A percentile compares a stretch with the other conserved stretches of the same genome.
phyloP scores from a whole-genome alignment of 192 early-diverging fungal species.

The Backusella mclennaniae region DNA sequence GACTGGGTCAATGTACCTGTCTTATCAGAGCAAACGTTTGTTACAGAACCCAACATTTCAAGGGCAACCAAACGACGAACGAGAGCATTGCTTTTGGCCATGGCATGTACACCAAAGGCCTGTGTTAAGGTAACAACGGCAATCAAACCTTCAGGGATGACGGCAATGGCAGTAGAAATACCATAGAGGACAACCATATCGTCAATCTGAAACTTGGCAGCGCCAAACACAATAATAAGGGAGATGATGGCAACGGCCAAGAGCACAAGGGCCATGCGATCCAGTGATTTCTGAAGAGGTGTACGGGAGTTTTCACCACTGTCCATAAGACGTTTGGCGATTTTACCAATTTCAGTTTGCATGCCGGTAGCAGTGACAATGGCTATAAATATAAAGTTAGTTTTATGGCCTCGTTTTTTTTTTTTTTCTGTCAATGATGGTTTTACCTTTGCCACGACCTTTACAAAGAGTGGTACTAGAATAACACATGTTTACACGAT shows the following conservation, averaged over 20 bases:
- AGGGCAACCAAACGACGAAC: conserved; percentile 87
- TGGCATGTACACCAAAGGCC: conserved; percentile 84
- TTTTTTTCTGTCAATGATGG: not conserved
- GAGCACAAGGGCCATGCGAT: conserved; percentile 75
- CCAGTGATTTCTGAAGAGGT: conserved; percentile 67
- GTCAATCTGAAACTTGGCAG: conserved; percentile 58
- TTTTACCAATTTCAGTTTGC: conserved; percentile 89
- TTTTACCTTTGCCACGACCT: conserved; percentile 72
- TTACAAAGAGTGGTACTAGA: conserved; percentile 86
- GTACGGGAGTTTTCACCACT: conserved; percentile 51
- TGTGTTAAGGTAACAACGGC: conserved; percentile 94
- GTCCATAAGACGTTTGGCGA: conserved; percentile 78
- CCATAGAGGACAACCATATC: conserved; percentile 69
- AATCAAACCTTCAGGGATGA: conserved; percentile 95
- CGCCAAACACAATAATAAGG: conserved; percentile 84
- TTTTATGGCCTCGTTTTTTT: not conserved
- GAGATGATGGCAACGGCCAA: conserved; percentile 70
- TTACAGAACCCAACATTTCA: conserved; percentile 90
- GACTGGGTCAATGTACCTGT: conserved; percentile 92
- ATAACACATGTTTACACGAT: conserved; percentile 92
- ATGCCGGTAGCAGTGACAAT: conserved; percentile 84
- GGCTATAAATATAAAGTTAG: conserved; percentile 33
- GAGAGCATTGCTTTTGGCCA: conserved; percentile 86
- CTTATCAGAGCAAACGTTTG: conserved; percentile 96
- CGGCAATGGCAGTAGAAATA: conserved; percentile 86